Conservation (phyloP, 441 rosid genomes). For the Brassica hybrid region DNA sequence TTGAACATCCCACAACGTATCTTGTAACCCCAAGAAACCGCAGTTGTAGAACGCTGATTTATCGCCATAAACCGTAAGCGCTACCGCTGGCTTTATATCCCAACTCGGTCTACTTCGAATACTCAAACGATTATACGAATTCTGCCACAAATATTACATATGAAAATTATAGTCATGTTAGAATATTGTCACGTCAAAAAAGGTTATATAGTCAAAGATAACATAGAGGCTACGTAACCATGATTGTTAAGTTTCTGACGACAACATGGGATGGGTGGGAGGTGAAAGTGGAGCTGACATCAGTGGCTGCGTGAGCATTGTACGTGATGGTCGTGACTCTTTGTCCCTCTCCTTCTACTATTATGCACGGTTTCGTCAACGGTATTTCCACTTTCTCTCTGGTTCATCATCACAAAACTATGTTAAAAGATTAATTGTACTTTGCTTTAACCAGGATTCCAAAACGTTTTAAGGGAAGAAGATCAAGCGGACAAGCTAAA, state of each 20-base stretch:
- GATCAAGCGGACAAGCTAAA: neutral
- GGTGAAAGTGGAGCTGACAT: slow-evolving; percentile 52
- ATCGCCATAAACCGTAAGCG: slow-evolving; percentile 52
- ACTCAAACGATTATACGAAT: slow-evolving; percentile 37
- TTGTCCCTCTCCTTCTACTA: slow-evolving; percentile 48
- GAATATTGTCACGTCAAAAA: slow-evolving; percentile 5
- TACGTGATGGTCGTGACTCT: slow-evolving; percentile 45
- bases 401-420: slow-evolving; percentile 21
- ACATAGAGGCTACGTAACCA: slow-evolving; percentile 37
- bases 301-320: slow-evolving; percentile 37
- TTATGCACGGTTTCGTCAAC: slow-evolving; percentile 45
- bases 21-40: slow-evolving; percentile 59
- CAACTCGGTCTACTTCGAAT: neutral
- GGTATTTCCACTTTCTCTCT: slow-evolving; percentile 55
- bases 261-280: slow-evolving; percentile 45
- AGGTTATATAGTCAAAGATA: slow-evolving; percentile 23
- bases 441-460: neutral
- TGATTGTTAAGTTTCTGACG: slow-evolving; percentile 49
- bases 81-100: slow-evolving; percentile 48
- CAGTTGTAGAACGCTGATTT: slow-evolving; percentile 51
- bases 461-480: neutral
- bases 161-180: neutral
- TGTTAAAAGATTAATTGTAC: slow-evolving; percentile 5
- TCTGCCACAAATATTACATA: slow-evolving; percentile 38
- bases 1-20: slow-evolving; percentile 54